phyloP scores from a whole-genome alignment of 2,329 filamentous ascomycete genomes.

The Aspergillus transmontanensis region DNA sequence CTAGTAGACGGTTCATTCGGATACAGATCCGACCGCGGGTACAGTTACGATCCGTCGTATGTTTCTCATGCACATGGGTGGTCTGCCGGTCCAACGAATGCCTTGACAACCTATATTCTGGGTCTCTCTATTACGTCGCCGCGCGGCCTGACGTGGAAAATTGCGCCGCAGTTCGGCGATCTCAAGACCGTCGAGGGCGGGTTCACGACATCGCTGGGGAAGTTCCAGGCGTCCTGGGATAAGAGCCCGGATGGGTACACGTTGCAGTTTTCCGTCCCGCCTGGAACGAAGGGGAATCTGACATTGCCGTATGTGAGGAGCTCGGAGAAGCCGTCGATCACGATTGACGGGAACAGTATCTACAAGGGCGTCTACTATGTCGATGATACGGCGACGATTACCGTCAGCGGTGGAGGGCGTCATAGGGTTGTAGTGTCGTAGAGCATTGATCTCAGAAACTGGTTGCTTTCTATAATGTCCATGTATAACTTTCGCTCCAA shows the following conservation, averaged over 20 bases:
- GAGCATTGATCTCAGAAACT: slow-evolving; percentile 14
- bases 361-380: slow-evolving; percentile 21
- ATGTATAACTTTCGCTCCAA: neutral
- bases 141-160: slow-evolving; percentile 45
- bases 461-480: neutral
- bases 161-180: slow-evolving; percentile 50
- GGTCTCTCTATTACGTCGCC: slow-evolving; percentile 46
- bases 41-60: slow-evolving; percentile 30
- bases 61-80: slow-evolving; percentile 41
- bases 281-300: slow-evolving; percentile 25
- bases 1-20: slow-evolving; percentile 58
- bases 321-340: slow-evolving; percentile 27
- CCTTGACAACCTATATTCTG: slow-evolving; percentile 49
- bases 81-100: slow-evolving; percentile 46
- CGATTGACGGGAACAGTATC: slow-evolving; percentile 25
- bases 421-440: slow-evolving; percentile 27
- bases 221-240: slow-evolving; percentile 31
- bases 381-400: slow-evolving; percentile 23
- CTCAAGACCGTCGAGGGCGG: slow-evolving; percentile 47
- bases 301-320: slow-evolving; percentile 25
- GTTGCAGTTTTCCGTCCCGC: slow-evolving; percentile 25
- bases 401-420: slow-evolving; percentile 24
- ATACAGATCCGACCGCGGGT: slow-evolving; percentile 58
- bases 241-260: slow-evolving; percentile 19
- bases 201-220: slow-evolving; percentile 50